Conservation (phyloP, 78 protist genomes). For the Tieghemostelium lacteum region DNA sequence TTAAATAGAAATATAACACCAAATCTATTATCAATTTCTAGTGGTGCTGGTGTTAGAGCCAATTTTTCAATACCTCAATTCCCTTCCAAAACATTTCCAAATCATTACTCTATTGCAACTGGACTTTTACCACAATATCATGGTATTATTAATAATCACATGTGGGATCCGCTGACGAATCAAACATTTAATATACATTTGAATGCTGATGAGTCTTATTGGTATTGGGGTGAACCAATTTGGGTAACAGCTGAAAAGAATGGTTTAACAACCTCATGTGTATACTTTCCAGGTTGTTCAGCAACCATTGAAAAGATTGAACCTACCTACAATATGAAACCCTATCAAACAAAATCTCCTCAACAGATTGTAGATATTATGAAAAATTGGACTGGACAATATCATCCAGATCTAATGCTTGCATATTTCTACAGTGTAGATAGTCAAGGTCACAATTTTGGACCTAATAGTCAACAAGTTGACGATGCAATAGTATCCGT, state of each 20-base stretch:
- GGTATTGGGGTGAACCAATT: slow-evolving; percentile 53
- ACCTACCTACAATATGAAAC: background rate
- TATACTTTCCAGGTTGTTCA: slow-evolving; percentile 23
- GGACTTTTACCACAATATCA: slow-evolving; percentile 40
- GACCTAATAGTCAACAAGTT: background rate
- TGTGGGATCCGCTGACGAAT: slow-evolving; percentile 5
- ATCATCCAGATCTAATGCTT: slow-evolving; percentile 15
- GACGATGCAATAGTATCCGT: background rate
- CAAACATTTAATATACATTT: background rate
- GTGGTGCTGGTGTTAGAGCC: background rate
- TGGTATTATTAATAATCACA: slow-evolving; percentile 11
- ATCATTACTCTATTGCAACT: slow-evolving; percentile 52
- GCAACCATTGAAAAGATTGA: background rate
- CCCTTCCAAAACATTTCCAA: slow-evolving; percentile 53
- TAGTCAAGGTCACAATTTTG: slow-evolving; percentile 14
- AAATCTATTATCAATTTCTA: background rate
- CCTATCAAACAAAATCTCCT: background rate
- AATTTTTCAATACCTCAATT: slow-evolving; percentile 25
- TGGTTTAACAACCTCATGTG: slow-evolving; percentile 10
- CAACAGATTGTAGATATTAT: no score
- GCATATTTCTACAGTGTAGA: slow-evolving; percentile 36
- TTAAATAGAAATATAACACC: slow-evolving; percentile 24
- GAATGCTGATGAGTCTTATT: background rate
- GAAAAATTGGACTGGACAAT: background rate
- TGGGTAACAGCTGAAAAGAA: slow-evolving; percentile 23